Percentiles rank a stretch among this genome's conserved stretches.
Conservation (phyloP, 2,329 filamentous ascomycete species). For the Trichophyton rubrum region DNA sequence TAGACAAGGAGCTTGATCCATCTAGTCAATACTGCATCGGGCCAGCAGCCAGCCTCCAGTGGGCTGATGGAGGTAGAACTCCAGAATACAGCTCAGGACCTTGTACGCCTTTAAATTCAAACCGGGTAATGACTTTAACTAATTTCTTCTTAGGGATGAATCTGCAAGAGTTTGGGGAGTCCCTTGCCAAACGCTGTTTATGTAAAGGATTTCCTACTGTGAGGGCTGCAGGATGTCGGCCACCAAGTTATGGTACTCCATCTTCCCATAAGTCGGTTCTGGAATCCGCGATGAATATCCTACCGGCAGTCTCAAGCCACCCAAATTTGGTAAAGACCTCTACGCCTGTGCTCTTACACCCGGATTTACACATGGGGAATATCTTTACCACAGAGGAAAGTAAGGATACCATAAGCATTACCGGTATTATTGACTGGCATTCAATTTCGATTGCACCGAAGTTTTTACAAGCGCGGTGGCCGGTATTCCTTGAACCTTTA, state of each 20-base stretch:
- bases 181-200: background rate
- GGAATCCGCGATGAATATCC: background rate
- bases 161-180: background rate
- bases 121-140: background rate
- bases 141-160: background rate
- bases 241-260: background rate
- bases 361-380: background rate
- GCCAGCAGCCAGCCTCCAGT: constrained; percentile 10
- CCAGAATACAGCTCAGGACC: background rate
- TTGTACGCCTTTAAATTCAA: background rate
- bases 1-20: constrained; percentile 15
- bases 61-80: background rate
- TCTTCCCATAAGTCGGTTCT: background rate
- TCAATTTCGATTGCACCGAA: constrained; percentile 21
- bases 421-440: constrained; percentile 34
- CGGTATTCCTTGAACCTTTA: background rate
- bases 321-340: background rate
- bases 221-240: background rate
- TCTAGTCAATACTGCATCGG: background rate
- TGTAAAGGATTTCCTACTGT: background rate
- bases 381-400: constrained; percentile 22
- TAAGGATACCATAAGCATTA: constrained; percentile 11
- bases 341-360: background rate
- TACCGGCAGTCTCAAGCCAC: background rate
- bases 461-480: constrained; percentile 16